Evolutionary conservation across 2,329 filamentous ascomycete genomes (phyloP), one percentile per base, ranked within the genome.

Genomic region (Pseudopyrenochaeta lycopersici): DNA sequence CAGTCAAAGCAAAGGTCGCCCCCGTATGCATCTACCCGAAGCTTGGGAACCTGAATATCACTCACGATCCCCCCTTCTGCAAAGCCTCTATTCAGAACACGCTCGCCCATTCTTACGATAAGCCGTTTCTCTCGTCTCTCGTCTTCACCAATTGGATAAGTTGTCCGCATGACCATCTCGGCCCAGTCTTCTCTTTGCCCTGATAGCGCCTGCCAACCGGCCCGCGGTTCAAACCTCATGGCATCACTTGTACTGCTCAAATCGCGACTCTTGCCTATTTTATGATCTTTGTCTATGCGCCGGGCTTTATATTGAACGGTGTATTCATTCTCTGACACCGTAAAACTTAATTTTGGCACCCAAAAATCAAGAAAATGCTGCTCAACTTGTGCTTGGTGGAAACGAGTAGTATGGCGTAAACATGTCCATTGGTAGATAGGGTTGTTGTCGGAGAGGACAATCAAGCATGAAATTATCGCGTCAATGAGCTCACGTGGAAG

Each of bases 1-100:
- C 53, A 59, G 7, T 43, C 31, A 32, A 59, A 45, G 2, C n/a
- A 45, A 2, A 59, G 11, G 7, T 40, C 7, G 33, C 43, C 12
- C 10, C 35, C 23, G 7, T 33, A n/a, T 2, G 18, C 18, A 6
- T 41, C 35, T 15, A 39, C 23, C 2, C 4, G 27, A 1, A 55
- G 21, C 18, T 27, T 29, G 12, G 45, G 46, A 7, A 59, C 32
- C 11, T 17, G 1, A 4, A 40, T 21, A 27, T 53, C 46, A 27
- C 43, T 56, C 14, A 52, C 15, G 14, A 56, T 53, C 7, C 48
- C 45, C 23, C 52, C 48, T 38, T 15, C 32, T n/a, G 44, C 38
- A 7, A 27, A 46, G 14, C 46, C 46, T 20, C 17, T 46, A 14
- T 50, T 36, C 9, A 46, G 17, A 7, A 31, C 42, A 21, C 44